Evolutionary conservation across 2,329 filamentous ascomycete genomes (phyloP), one percentile per base, ranked within the genome.

Genomic region (Magnaporthales sp.): DNA sequence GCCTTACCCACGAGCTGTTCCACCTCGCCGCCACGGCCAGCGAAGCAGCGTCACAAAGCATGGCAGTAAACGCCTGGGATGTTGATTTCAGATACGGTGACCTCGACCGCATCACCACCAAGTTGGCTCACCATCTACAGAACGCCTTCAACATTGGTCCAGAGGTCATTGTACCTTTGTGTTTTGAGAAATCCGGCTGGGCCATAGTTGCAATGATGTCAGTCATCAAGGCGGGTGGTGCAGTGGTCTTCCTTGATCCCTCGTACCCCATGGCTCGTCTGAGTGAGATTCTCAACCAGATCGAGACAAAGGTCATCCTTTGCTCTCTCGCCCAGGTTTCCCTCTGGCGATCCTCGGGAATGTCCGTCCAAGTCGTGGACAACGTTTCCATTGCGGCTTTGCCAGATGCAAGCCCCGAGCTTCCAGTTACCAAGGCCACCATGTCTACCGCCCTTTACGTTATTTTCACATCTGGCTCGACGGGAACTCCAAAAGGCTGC

Each of bases 391-490:
- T 51, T 24, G 62, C 24, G 4, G 24, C 62, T 10, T 24, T 46
- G 9, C 32, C 62, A 15, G 51, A 56, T 24, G 32, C 22, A 13
- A 26, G 26, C 22, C 22, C 61, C 22, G 61, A 63, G 30, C 64
- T n/a, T 11, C 32, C 91, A 67, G 92, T 96, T 13, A 87, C 93
- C 0, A 87, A 96, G 1, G 61, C 61, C 19, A 46, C 62, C 11
- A 71, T 78, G n/a, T 73, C 78, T 1, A 69, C 72, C 3, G 79
- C 80, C 11, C 30, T 51, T 5, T 83, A 82, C 67, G 76, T 81
- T 62, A 83, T 85, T 66, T 86, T 85, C 71, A 86, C 84, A 63
- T 86, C 84, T 24, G 82, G 82, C 38, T 87, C 84, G 19, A 87
- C 85, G 0, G 84, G 84, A 6, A 79, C 78, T 24, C 84, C 84